Evolutionary conservation across 371 early-diverging fungal genomes (phyloP).

Genomic region (Gilbertella persicaria): DNA sequence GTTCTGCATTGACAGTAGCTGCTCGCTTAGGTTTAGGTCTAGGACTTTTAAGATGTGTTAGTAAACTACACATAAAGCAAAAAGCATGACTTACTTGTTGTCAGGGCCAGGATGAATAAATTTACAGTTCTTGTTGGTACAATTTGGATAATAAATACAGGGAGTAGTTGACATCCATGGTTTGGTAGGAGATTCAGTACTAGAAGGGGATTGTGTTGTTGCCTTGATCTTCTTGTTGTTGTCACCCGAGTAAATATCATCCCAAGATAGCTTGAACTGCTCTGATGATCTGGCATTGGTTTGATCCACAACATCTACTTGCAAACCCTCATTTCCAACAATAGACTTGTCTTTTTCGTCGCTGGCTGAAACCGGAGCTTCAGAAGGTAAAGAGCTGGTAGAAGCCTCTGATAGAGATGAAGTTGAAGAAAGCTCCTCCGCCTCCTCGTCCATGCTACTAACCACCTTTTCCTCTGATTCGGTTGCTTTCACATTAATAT

Average conservation of each 20-base stretch:
- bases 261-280: conserved; percentile 2
- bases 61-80: not conserved
- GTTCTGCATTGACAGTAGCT: not conserved
- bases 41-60: not conserved
- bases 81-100: conserved; percentile 43
- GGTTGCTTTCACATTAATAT: not conserved
- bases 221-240: not conserved
- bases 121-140: conserved; percentile 62
- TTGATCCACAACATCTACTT: not conserved
- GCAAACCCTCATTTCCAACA: no score
- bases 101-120: conserved; percentile 48
- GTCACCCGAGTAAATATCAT: not conserved
- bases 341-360: not conserved
- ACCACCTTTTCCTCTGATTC: not conserved
- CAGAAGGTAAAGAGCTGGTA: not conserved
- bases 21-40: conserved; percentile 8
- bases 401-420: not conserved
- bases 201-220: not conserved
- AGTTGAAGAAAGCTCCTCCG: not conserved
- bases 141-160: conserved; percentile 56
- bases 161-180: conserved; percentile 19
- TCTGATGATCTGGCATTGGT: not conserved
- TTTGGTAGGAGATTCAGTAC: not conserved
- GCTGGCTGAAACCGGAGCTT: not conserved
- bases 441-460: not conserved